phyloP scores from a whole-genome alignment of 1,139 yeast species.

The Magnusiomyces ingens region DNA sequence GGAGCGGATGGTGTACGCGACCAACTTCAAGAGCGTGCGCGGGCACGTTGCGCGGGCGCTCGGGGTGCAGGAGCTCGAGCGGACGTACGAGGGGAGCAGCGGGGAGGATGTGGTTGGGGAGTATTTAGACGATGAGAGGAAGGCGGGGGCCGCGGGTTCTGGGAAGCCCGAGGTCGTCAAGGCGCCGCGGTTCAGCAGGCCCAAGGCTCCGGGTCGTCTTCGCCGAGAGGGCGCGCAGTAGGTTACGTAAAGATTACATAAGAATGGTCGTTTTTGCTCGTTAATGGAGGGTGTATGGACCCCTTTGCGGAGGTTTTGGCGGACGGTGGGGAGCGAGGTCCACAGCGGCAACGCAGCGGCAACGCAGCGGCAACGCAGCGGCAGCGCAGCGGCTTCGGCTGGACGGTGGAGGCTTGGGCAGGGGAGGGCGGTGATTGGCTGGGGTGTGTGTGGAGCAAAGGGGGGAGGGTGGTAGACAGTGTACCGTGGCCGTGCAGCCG shows the following conservation, averaged over 20 bases:
- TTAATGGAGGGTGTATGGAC: no score
- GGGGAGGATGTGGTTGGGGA: constrained; percentile 18
- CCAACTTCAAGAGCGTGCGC: constrained; percentile 63
- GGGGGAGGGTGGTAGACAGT: no score
- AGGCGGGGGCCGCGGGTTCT: constrained; percentile 12
- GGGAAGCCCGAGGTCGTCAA: constrained; percentile 4
- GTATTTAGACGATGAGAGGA: constrained; percentile 18
- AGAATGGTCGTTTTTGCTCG: no score
- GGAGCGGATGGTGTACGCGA: constrained; percentile 89
- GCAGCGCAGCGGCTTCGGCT: constrained; percentile 1
- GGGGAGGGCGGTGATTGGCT: neutral
- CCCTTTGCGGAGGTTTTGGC: no score
- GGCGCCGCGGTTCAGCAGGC: constrained; percentile 27
- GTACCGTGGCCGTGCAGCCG: no score
- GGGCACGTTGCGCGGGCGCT: constrained; percentile 41
- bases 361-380: neutral
- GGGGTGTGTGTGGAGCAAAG: neutral
- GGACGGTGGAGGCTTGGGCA: no score
- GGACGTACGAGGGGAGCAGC: constrained; percentile 15
- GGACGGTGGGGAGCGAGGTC: no score
- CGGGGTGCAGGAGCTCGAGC: constrained; percentile 15
- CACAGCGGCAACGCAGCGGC: no score
- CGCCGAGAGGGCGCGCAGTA: neutral
- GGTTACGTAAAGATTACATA: no score
- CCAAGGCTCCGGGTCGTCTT: constrained; percentile 33